Base-by-base conservation (phyloP, 768 basidiomycete genomes). In the Tricholoma sp. region DNA sequence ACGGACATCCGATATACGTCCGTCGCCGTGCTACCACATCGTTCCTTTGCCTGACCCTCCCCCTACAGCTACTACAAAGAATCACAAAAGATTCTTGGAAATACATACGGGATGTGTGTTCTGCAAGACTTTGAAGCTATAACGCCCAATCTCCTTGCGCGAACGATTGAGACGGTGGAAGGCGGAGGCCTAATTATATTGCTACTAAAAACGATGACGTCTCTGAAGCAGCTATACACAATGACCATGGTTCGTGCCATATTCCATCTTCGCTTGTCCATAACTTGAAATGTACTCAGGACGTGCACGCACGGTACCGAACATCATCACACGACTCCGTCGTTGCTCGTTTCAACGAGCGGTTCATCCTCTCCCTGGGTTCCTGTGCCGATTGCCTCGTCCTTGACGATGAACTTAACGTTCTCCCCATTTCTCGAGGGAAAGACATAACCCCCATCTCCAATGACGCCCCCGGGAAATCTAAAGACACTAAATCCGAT, bases 121-220 rank as follows among this genome's bases (percentile, higher is more conserved):
- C 76, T 99, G 50, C 97, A 98, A 72, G 97, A 98, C 66, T 99
- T 98, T 62, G 97, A 99, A 69, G 96, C 97, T 4, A 84, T 99
- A 59, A 99, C 97, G 1, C 97, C 97, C 14, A 99, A 99, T 74
- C 74, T 98, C 50, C 86, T 98, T 43, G 97, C 97, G 4, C 80
- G 96, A 58, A 98, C 97, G 12, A 93, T 98, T 52, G 97, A 99
- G 75, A 99, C 97, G 0, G 96, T 99, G 1, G 94, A 98, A 67
- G 97, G 97, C 12, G 97, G 97, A 22, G 91, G 91, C 0, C 67
- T 93, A 27, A 84, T 99, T 2, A 89, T 98, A 2, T 72, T 98
- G 22, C 75, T 99, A 50, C 76, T 99, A 16, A 95, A 96, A 74
- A 96, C 93, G 1, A 98, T 99, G 97, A 83, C 86, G 19, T 95